These are phyloP conservation scores for Penicillium ucsense DNA, from an alignment of 495 filamentous ascomycete species.

Conservation along the genomic window DNA sequence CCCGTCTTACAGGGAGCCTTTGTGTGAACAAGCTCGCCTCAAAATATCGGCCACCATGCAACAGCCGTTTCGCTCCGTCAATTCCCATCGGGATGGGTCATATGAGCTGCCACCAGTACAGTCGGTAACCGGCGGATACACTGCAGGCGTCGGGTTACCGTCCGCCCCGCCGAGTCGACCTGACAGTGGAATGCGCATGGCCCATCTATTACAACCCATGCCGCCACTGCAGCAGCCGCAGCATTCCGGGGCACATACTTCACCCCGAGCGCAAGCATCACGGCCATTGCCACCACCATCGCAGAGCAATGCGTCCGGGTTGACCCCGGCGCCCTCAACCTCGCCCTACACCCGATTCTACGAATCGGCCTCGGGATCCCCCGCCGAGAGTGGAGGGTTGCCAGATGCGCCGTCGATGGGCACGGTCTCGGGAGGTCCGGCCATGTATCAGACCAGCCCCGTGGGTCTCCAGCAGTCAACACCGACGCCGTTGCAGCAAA, in stretches of 20 bases:
- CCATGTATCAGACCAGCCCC: conserved; percentile 34
- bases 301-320: conserved; percentile 11
- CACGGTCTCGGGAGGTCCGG: conserved; percentile 25
- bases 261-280: not conserved
- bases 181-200: conserved; percentile 35
- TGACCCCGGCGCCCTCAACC: conserved; percentile 17
- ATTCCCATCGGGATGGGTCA: conserved; percentile 14
- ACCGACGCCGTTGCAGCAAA: conserved; percentile 58
- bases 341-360: conserved; percentile 33
- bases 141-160: conserved; percentile 23
- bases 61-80: conserved; percentile 13
- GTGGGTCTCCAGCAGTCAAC: conserved; percentile 30
- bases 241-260: conserved; percentile 7
- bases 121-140: conserved; percentile 29
- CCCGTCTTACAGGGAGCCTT: too few relatives aligned
- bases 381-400: conserved; percentile 25
- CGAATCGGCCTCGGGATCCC: conserved; percentile 35
- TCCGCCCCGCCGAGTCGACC: conserved; percentile 38
- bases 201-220: conserved; percentile 36
- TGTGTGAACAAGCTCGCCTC: too few relatives aligned
- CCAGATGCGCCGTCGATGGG: conserved; percentile 26
- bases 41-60: conserved; percentile 7
- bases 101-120: conserved; percentile 34
- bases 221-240: conserved; percentile 18
- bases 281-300: not conserved